Percentiles rank a stretch among this genome's conserved stretches.
These are phyloP conservation scores for Colletotrichum abscissum DNA, from an alignment of 2,329 filamentous ascomycete genomes.

Conservation along the genomic window DNA sequence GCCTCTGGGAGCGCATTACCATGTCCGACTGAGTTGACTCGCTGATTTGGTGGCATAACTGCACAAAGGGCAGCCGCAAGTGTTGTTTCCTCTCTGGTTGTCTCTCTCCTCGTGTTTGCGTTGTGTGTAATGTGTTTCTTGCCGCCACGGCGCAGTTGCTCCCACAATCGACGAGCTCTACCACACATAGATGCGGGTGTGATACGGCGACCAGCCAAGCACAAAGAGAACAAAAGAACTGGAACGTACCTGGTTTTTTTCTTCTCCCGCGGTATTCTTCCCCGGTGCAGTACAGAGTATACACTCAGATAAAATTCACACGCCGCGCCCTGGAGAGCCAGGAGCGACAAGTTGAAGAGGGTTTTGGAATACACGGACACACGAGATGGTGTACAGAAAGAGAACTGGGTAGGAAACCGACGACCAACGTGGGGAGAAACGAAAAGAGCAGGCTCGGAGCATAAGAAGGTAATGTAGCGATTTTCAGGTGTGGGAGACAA, in stretches of 20 bases:
- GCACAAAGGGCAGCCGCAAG: background rate
- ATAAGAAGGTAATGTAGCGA: conserved; percentile 34
- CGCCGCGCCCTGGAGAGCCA: conserved; percentile 59
- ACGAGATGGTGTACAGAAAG: conserved; percentile 45
- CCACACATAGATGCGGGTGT: background rate
- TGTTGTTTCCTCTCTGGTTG: background rate
- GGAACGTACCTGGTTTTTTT: conserved; percentile 18
- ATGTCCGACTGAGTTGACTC: background rate
- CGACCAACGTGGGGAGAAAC: conserved; percentile 31
- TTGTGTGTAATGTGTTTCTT: conserved; percentile 7
- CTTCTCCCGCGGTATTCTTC: conserved; percentile 10
- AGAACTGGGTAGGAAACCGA: conserved; percentile 39
- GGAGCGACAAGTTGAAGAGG: conserved; percentile 52
- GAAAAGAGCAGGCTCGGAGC: conserved; percentile 22
- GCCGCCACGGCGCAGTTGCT: conserved; percentile 6
- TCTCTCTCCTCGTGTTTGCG: background rate
- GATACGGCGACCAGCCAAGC: background rate
- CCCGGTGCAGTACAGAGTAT: conserved; percentile 24
- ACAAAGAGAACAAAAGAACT: conserved; percentile 7
- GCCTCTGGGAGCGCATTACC: conserved; percentile 22
- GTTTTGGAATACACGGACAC: conserved; percentile 43
- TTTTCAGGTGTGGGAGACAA: conserved; percentile 31
- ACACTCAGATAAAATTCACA: conserved; percentile 43
- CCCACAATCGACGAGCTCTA: conserved; percentile 3
- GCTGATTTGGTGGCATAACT: background rate